A percentile compares a stretch with the other conserved stretches of the same genome.
These are phyloP conservation scores for Oryza rufipogon DNA, from an alignment of 176 grass and related monocot genomes.

Conservation along the genomic window DNA sequence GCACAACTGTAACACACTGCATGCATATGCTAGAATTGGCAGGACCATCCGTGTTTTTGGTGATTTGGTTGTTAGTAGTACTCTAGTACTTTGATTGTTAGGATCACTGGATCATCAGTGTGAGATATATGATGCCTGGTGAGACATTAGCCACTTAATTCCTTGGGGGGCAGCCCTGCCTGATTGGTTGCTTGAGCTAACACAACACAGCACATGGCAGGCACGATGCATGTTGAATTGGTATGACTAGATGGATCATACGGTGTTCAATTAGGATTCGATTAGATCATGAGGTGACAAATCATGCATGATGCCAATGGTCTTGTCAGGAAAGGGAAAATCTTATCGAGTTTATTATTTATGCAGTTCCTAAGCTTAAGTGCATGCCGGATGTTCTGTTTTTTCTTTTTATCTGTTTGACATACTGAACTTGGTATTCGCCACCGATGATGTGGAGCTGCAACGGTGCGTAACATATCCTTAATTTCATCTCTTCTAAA, in stretches of 20 bases:
- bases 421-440: too few species aligned
- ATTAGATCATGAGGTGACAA: background rate
- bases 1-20: conserved; percentile 16
- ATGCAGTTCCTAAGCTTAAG: background rate
- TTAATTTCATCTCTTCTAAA: too few species aligned
- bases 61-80: background rate
- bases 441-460: too few species aligned
- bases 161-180: background rate
- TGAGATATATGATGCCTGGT: background rate
- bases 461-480: too few species aligned
- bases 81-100: too few species aligned
- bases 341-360: background rate
- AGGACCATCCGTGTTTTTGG: conserved; percentile 13
- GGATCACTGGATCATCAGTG: background rate
- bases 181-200: background rate
- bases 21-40: background rate
- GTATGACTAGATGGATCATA: background rate
- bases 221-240: background rate
- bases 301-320: background rate
- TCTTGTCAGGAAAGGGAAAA: background rate
- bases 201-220: background rate
- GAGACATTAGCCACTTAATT: background rate
- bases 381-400: too few species aligned
- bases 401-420: too few species aligned
- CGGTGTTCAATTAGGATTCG: background rate